Evolutionary conservation across 2,329 filamentous ascomycete species (phyloP).

Genomic region (Chaetomium sp.): DNA sequence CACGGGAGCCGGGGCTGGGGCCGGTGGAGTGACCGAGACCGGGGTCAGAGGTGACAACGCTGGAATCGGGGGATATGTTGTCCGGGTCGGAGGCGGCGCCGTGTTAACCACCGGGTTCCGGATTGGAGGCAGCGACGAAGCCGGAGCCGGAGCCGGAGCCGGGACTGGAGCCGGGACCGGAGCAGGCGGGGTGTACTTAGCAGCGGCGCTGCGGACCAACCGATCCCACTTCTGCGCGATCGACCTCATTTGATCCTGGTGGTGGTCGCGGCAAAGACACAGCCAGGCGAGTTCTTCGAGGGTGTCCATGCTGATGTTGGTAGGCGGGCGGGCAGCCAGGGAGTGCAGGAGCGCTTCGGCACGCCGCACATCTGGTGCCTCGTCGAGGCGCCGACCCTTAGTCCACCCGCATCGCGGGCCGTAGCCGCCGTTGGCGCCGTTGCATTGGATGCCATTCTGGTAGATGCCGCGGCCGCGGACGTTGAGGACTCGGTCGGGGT

Average conservation of each 20-base stretch:
- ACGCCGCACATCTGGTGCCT: neutral
- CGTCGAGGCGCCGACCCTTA: neutral
- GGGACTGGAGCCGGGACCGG: neutral
- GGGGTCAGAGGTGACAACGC: no score
- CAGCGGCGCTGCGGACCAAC: neutral
- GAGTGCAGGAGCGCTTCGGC: neutral
- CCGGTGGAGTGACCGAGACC: no score
- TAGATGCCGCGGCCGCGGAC: neutral
- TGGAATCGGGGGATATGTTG: no score
- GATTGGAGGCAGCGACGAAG: neutral
- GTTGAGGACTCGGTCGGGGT: neutral
- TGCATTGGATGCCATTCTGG: neutral
- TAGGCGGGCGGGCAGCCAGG: neutral
- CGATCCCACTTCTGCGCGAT: neutral
- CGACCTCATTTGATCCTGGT: neutral
- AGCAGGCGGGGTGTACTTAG: neutral
- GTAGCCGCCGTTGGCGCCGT: neutral
- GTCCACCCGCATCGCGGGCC: neutral
- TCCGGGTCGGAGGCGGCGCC: no score
- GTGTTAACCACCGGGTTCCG: no score
- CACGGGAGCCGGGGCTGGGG: no score
- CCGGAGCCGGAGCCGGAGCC: neutral
- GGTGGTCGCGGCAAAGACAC: neutral
- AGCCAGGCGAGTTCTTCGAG: neutral
- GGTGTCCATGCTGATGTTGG: neutral